phyloP scores from a whole-genome alignment of 306 rosid species.

The Corylus americana region DNA sequence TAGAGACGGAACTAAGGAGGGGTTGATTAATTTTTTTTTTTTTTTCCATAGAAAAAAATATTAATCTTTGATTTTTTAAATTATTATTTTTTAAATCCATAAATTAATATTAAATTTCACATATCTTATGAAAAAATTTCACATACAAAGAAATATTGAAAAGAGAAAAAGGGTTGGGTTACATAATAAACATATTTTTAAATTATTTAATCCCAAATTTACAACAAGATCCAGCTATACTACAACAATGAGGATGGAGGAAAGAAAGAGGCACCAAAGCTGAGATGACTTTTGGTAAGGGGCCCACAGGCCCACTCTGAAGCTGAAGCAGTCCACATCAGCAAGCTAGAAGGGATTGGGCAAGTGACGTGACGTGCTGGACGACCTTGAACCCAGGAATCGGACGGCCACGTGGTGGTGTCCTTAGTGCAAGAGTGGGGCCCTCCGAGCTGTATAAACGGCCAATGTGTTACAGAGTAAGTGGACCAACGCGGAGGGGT shows the following conservation, averaged over 20 bases:
- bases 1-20: no score
- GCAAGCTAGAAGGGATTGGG: neutral
- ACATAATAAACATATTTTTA: neutral
- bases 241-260: neutral
- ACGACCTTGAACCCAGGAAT: constrained; percentile 9
- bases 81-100: no score
- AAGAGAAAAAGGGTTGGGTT: neutral
- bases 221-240: constrained; percentile 31
- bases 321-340: constrained; percentile 27
- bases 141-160: no score
- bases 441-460: constrained; percentile 2
- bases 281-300: neutral
- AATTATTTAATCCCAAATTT: neutral
- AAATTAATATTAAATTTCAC: no score
- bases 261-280: neutral
- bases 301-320: constrained; percentile 13
- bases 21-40: no score
- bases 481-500: constrained; percentile 54
- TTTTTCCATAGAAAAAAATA: no score
- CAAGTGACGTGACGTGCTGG: constrained; percentile 32
- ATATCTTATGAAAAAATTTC: no score
- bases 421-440: constrained; percentile 1
- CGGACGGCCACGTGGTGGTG: constrained; percentile 42
- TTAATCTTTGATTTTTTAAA: no score
- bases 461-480: neutral